A percentile compares a stretch with the other conserved stretches of the same genome.
These are phyloP conservation scores for Mytilinidion resinicola DNA, from an alignment of 495 filamentous ascomycete species.

Conservation along the genomic window DNA sequence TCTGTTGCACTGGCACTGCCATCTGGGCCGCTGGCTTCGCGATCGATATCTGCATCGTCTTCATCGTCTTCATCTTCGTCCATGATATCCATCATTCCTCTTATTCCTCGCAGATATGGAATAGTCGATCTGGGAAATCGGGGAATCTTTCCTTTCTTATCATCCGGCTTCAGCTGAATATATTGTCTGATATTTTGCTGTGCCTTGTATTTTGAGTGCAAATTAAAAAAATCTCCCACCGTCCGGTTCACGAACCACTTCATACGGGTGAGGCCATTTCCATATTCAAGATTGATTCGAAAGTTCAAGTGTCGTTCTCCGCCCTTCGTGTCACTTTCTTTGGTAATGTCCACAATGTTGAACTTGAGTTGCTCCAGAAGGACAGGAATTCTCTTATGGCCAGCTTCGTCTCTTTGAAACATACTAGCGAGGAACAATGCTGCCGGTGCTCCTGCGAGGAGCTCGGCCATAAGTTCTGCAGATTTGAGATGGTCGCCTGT, in stretches of 20 bases:
- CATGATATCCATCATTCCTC: constrained; percentile 58
- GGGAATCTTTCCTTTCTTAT: constrained; percentile 62
- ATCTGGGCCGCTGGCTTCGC: constrained; percentile 49
- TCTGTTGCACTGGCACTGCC: constrained; percentile 56
- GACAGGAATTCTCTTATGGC: constrained; percentile 89
- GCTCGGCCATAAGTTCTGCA: constrained; percentile 90
- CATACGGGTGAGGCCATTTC: constrained; percentile 91
- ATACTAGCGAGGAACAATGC: constrained; percentile 91
- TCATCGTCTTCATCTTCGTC: constrained; percentile 73
- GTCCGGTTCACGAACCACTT: constrained; percentile 90
- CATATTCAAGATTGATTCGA: constrained; percentile 91
- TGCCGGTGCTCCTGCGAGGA: constrained; percentile 84
- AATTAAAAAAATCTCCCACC: constrained; percentile 81
- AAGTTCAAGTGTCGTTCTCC: constrained; percentile 82
- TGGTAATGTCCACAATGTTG: constrained; percentile 67
- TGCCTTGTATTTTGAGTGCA: constrained; percentile 88
- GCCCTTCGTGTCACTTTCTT: constrained; percentile 41
- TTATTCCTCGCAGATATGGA: constrained; percentile 77
- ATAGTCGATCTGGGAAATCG: constrained; percentile 87
- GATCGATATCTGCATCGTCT: constrained; percentile 40
- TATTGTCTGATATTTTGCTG: constrained; percentile 75
- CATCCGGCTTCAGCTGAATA: constrained; percentile 45
- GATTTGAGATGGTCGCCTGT: constrained; percentile 86
- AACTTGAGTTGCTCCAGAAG: constrained; percentile 93
- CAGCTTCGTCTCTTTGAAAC: constrained; percentile 94